Percentiles rank a stretch among this genome's conserved stretches.
phyloP scores from a whole-genome alignment of 768 basidiomycete genomes.

The Tulasnella sp. region DNA sequence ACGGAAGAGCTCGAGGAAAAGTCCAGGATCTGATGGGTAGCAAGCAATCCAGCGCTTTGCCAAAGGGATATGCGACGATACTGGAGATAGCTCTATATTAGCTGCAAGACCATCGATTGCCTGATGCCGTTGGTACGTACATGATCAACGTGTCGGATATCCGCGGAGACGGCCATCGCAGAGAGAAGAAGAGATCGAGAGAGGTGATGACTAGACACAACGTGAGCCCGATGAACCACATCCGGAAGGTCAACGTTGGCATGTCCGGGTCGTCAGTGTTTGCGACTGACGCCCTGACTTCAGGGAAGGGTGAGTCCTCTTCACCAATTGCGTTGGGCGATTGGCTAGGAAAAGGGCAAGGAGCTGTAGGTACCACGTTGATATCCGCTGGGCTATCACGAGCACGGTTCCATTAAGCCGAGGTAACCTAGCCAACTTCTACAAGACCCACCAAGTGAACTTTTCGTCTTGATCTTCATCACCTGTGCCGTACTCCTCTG shows the following conservation, averaged over 20 bases:
- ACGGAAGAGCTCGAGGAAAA: conserved; percentile 41
- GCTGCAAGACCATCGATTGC: neutral
- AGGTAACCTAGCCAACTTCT: neutral
- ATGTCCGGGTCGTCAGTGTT: conserved; percentile 98
- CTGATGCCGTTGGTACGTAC: neutral
- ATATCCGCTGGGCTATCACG: neutral
- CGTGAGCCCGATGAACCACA: conserved; percentile 60
- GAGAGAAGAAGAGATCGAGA: conserved; percentile 89
- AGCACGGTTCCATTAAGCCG: neutral
- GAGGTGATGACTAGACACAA: conserved; percentile 33
- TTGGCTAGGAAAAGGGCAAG: neutral
- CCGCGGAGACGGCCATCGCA: conserved; percentile 79
- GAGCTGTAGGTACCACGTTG: neutral
- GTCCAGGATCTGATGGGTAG: conserved; percentile 61
- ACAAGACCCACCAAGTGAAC: neutral
- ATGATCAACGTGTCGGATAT: conserved; percentile 39
- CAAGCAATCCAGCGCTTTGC: conserved; percentile 74
- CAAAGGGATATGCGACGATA: conserved; percentile 83
- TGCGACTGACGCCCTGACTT: conserved; percentile 79
- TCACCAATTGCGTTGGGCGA: conserved; percentile 23
- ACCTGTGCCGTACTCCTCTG: neutral
- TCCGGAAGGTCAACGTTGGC: conserved; percentile 86
- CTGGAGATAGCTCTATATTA: conserved; percentile 19
- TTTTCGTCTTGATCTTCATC: neutral
- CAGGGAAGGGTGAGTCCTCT: conserved; percentile 28